Evolutionary conservation across 345 rosid genomes (phyloP).

Genomic region (Ceriops tagal): DNA sequence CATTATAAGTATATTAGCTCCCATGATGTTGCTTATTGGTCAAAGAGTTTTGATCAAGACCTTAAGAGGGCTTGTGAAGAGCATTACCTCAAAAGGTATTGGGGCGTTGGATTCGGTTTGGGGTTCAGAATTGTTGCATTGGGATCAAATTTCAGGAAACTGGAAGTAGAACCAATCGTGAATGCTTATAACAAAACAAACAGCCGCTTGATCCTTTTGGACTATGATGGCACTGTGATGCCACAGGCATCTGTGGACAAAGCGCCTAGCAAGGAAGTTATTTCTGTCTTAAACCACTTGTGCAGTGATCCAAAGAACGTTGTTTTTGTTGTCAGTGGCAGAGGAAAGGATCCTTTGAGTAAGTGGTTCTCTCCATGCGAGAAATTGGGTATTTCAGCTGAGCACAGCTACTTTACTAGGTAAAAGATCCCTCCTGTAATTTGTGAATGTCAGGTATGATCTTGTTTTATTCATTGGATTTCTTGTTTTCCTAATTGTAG

Average conservation of each 20-base stretch:
- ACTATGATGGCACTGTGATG: conserved; percentile 83
- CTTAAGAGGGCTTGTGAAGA: conserved; percentile 72
- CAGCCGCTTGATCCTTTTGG: conserved; percentile 67
- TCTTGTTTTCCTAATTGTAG: conserved; percentile 28
- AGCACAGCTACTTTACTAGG: conserved; percentile 82
- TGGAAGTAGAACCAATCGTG: conserved; percentile 44
- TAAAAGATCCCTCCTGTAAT: conserved; percentile 11
- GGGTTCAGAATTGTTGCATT: conserved; percentile 67
- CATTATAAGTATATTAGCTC: conserved; percentile 80
- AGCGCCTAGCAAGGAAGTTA: conserved; percentile 50
- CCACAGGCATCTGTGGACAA: conserved; percentile 48
- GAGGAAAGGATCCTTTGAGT: conserved; percentile 67
- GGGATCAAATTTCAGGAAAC: conserved; percentile 63
- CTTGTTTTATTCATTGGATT: not conserved
- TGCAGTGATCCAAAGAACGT: conserved; percentile 68
- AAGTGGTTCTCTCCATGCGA: conserved; percentile 68
- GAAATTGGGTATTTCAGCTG: conserved; percentile 73
- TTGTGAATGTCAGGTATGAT: not conserved
- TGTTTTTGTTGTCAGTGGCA: conserved; percentile 79
- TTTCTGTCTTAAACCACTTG: conserved; percentile 50
- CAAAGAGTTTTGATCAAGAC: conserved; percentile 66
- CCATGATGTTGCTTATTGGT: conserved; percentile 80
- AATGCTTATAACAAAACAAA: conserved; percentile 48
- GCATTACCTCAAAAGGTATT: conserved; percentile 62
- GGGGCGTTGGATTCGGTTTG: conserved; percentile 73